Evolutionary conservation across 192 early-diverging fungal genomes (phyloP).

Genomic region (Coemansia sp.): DNA sequence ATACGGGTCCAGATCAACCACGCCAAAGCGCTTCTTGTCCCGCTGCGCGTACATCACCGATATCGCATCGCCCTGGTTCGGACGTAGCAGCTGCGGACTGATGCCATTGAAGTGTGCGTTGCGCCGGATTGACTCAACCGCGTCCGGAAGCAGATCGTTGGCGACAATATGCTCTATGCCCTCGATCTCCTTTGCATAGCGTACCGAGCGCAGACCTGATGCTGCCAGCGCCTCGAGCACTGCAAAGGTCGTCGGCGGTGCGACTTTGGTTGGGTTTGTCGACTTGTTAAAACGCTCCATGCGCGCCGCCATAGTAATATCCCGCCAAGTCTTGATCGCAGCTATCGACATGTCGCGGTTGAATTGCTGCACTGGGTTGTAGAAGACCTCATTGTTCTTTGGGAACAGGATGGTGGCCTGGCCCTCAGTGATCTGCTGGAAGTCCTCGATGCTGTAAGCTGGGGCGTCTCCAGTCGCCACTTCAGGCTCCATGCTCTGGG

Average conservation of each 20-base stretch:
- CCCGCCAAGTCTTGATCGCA: constrained; percentile 89
- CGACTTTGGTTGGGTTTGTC: constrained; percentile 32
- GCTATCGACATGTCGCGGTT: constrained; percentile 98
- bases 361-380: constrained; percentile 98
- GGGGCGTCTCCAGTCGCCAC: constrained; percentile 22
- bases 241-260: constrained; percentile 44
- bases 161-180: constrained; percentile 75
- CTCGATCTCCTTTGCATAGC: constrained; percentile 94
- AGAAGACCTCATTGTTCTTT: constrained; percentile 91
- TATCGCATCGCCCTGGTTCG: constrained; percentile 83
- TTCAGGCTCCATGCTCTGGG: constrained; percentile 1
- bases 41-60: constrained; percentile 71
- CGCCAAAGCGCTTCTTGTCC: constrained; percentile 66
- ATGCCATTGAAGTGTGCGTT: constrained; percentile 86
- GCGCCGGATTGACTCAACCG: constrained; percentile 81
- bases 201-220: constrained; percentile 89
- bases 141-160: constrained; percentile 89
- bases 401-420: constrained; percentile 83
- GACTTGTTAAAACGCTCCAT: constrained; percentile 59
- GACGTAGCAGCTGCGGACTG: constrained; percentile 66
- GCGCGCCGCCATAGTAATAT: constrained; percentile 69
- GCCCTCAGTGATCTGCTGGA: constrained; percentile 71
- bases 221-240: constrained; percentile 94
- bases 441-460: constrained; percentile 49
- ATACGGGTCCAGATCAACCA: constrained; percentile 96